A percentile compares a stretch with the other conserved stretches of the same genome.
phyloP scores from a whole-genome alignment of 2,329 filamentous ascomycete genomes.

The Colletotrichum sp. region DNA sequence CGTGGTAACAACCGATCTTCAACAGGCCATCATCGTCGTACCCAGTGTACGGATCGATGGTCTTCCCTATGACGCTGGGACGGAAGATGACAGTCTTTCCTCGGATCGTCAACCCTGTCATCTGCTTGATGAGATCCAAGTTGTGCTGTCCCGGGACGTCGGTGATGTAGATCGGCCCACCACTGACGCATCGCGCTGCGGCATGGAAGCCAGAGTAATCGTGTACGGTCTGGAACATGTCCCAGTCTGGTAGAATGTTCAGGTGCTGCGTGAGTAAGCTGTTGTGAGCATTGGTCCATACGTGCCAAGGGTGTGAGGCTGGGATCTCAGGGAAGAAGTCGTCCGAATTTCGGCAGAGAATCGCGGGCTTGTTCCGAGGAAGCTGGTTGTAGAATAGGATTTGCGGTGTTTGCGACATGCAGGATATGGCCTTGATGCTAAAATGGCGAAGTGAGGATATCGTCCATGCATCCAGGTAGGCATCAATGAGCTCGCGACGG shows the following conservation, averaged over 20 bases:
- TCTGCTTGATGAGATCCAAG: constrained; percentile 74
- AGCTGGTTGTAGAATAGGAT: constrained; percentile 86
- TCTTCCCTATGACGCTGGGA: constrained; percentile 75
- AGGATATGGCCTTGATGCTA: constrained; percentile 79
- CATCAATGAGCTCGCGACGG: constrained; percentile 72
- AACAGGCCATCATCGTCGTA: constrained; percentile 78
- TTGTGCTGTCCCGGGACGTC: constrained; percentile 87
- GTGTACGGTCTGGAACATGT: constrained; percentile 71
- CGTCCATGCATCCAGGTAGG: constrained; percentile 88
- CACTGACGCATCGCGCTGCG: constrained; percentile 86
- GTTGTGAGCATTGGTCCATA: constrained; percentile 94
- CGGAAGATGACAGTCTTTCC: constrained; percentile 82
- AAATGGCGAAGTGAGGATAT: constrained; percentile 81
- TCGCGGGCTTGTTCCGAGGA: constrained; percentile 73
- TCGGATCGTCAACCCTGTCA: constrained; percentile 75
- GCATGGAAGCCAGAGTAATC: constrained; percentile 84
- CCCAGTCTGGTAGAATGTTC: constrained; percentile 85
- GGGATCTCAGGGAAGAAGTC: constrained; percentile 90
- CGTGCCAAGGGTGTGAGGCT: constrained; percentile 88
- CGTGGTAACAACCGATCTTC: constrained; percentile 81
- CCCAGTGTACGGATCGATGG: constrained; percentile 73
- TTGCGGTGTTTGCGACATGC: constrained; percentile 92
- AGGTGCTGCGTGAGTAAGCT: constrained; percentile 81
- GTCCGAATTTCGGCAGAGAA: constrained; percentile 84
- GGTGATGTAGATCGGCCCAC: constrained; percentile 93